Evolutionary conservation across 805 yeast genomes (phyloP), one percentile per base, ranked within the genome.

Genomic region (Pichia insulana): DNA sequence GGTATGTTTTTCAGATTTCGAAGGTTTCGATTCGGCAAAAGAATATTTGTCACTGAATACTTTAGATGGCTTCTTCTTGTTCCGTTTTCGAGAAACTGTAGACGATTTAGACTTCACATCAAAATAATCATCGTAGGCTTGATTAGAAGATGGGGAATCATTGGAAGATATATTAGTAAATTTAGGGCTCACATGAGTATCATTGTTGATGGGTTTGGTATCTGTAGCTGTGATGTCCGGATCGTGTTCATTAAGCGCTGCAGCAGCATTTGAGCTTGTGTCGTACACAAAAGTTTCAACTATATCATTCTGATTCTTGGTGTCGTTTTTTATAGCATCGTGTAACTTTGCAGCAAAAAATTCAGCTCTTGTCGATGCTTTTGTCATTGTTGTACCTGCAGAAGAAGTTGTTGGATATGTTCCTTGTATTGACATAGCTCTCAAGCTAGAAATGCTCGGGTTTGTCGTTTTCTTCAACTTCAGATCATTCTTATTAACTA

Each of bases 281-380:
- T 89, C 97, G 59, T 90, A 90, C n/a, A 90, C 96, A 69, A 92
- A 90, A 2, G 95, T 87, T 59, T 92, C 98, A 52, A 89, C 96
- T 20, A 88, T 78, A 58, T 89, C 97, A 28, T 89, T 80, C 15
- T 52, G 50, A 28, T 54, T 54, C 33, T 83, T 78, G 47, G 83
- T 86, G 35, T 78, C 89, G 52, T 87, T 96, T 49, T 83, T 95
- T 4, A 90, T 94, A 1, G 97, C 97, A 43, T 87, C 81, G 8
- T 96, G 97, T 47, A 92, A 69, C 52, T 83, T 84, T 0, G 97
- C 97, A 9, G 97, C 97, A 61, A 92, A 92, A 46, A 87, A 77
- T 56, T 89, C 97, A 0, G 96, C 92, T 55, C 88, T 74, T 7
- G 95, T 78, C 3, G 86, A 74, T 6, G 63, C 63, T 48, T 70